Conservation (phyloP, 192 early-diverging fungal genomes). For the Entomortierella chlamydospora region DNA sequence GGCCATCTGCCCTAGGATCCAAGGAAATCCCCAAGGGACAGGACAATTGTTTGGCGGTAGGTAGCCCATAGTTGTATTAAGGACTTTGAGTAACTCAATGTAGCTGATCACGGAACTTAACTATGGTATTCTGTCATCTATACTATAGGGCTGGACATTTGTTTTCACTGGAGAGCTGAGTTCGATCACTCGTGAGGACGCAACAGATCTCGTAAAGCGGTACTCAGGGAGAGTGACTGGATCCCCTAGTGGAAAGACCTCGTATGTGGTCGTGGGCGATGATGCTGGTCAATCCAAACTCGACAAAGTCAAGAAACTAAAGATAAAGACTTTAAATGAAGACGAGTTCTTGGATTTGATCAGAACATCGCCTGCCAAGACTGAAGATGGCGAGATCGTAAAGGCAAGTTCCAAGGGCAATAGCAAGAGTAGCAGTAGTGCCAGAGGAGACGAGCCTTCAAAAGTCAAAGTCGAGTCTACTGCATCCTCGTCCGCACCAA, state of each 20-base stretch:
- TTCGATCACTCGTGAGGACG: slow-evolving; percentile 79
- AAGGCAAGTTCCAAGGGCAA: slow-evolving; percentile 30
- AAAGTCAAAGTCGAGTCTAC: slow-evolving; percentile 8
- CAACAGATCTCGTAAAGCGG: slow-evolving; percentile 85
- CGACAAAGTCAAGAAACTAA: slow-evolving; percentile 77
- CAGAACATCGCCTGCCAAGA: slow-evolving; percentile 59
- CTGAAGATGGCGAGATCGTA: slow-evolving; percentile 35
- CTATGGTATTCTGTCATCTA: too few species aligned
- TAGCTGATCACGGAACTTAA: background rate
- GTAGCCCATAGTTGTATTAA: too few species aligned
- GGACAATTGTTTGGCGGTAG: slow-evolving; percentile 73
- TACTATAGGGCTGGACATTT: slow-evolving; percentile 77
- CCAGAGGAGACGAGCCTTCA: background rate
- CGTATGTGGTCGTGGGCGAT: slow-evolving; percentile 87
- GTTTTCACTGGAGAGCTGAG: slow-evolving; percentile 94
- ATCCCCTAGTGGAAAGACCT: slow-evolving; percentile 83
- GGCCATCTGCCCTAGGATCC: slow-evolving; percentile 70
- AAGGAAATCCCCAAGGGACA: slow-evolving; percentile 79
- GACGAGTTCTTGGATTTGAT: slow-evolving; percentile 89
- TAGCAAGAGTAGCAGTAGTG: background rate
- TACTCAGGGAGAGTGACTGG: slow-evolving; percentile 82
- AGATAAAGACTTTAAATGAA: slow-evolving; percentile 82
- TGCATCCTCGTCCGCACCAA: background rate
- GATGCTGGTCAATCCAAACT: slow-evolving; percentile 90
- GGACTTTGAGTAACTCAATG: too few species aligned